These are phyloP conservation scores for Kwoniella dendrophila DNA, from an alignment of 768 basidiomycete genomes.

Conservation along the genomic window DNA sequence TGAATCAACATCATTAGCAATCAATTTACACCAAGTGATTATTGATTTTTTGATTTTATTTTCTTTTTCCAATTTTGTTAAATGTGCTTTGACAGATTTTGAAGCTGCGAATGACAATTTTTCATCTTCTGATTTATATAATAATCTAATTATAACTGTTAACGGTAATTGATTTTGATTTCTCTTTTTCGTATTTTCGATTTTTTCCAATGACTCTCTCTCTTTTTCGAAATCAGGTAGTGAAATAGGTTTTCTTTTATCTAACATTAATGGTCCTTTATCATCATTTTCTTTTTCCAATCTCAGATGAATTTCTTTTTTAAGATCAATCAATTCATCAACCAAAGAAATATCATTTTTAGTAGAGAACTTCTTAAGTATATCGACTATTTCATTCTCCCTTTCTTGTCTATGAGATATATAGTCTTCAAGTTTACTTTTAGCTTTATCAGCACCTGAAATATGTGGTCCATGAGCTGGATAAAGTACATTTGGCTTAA, in stretches of 20 bases:
- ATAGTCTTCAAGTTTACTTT: conserved; percentile 68
- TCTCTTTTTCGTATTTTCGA: conserved; percentile 1
- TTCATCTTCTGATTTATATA: conserved; percentile 41
- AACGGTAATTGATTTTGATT: conserved; percentile 14
- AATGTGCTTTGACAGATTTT: conserved; percentile 28
- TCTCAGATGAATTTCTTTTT: conserved; percentile 22
- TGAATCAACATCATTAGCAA: conserved; percentile 22
- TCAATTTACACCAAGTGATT: conserved; percentile 28
- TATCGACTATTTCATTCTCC: conserved; percentile 71
- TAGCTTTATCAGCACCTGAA: conserved; percentile 59
- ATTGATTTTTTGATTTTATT: conserved; percentile 28
- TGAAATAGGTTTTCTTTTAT: conserved; percentile 6
- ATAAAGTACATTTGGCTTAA: conserved; percentile 62
- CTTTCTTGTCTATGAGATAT: conserved; percentile 78
- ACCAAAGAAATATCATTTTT: conserved; percentile 7
- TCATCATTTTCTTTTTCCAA: conserved; percentile 16
- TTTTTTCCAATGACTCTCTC: not conserved
- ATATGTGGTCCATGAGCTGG: conserved; percentile 88
- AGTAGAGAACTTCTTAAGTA: conserved; percentile 19
- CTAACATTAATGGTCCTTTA: conserved; percentile 15
- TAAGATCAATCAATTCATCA: conserved; percentile 3
- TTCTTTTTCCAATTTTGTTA: conserved; percentile 44
- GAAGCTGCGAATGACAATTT: conserved; percentile 31
- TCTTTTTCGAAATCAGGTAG: conserved; percentile 22
- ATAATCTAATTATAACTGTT: conserved; percentile 27